These are phyloP conservation scores for Dalbergia cochinchinensis DNA, from an alignment of 306 rosid genomes.

Conservation along the genomic window DNA sequence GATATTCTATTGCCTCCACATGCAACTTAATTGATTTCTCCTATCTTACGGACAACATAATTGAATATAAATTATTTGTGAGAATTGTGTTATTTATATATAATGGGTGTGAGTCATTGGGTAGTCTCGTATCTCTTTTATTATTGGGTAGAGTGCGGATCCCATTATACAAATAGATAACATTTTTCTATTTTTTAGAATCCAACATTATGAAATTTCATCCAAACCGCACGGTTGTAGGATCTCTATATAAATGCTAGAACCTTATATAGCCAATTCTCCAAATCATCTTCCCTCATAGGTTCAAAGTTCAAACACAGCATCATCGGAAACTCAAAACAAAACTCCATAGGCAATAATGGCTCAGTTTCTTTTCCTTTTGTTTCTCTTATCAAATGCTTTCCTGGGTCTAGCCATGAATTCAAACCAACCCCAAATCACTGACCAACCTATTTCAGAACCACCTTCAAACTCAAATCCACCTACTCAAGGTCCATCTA, in stretches of 20 bases:
- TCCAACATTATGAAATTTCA: constrained; percentile 65
- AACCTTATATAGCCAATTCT: constrained; percentile 38
- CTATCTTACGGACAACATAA: constrained; percentile 55
- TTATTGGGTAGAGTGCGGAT: too few relatives aligned
- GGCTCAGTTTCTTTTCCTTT: constrained; percentile 54
- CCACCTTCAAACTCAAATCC: constrained; percentile 45
- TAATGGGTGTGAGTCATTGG: too few relatives aligned
- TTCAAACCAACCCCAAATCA: constrained; percentile 38
- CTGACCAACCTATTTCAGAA: constrained; percentile 30
- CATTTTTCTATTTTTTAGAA: constrained; percentile 26
- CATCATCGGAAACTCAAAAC: constrained; percentile 1
- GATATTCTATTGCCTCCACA: constrained; percentile 59
- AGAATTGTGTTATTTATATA: too few relatives aligned
- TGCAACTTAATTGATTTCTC: constrained; percentile 49
- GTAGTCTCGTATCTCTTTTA: too few relatives aligned
- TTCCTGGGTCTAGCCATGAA: constrained; percentile 49
- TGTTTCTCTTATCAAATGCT: constrained; percentile 58
- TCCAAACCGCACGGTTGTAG: constrained; percentile 52
- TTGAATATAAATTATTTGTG: constrained; percentile 11
- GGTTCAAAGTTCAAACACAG: constrained; percentile 37
- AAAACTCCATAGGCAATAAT: constrained; percentile 41
- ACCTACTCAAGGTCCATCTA: constrained; percentile 39
- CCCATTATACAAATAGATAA: too few relatives aligned
- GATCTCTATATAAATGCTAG: constrained; percentile 45
- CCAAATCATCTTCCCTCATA: constrained; percentile 40